Evolutionary conservation across 2,329 filamentous ascomycete genomes (phyloP).

Genomic region (Xylaria sp.): DNA sequence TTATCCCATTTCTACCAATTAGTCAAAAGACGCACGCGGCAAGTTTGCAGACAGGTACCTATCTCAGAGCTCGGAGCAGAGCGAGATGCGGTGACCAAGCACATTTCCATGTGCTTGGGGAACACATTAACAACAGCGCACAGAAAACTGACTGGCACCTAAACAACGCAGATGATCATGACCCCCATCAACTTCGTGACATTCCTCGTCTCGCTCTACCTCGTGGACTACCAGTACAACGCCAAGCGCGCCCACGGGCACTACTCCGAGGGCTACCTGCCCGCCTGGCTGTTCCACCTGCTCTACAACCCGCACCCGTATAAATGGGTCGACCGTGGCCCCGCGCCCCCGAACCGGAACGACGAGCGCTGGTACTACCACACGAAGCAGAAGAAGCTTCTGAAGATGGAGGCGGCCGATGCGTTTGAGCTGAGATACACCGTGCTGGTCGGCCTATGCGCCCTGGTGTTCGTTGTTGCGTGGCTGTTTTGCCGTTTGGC

Average conservation of each 20-base stretch:
- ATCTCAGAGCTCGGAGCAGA: too few relatives aligned
- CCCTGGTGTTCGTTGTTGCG: constrained; percentile 36
- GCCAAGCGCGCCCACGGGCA: constrained; percentile 48
- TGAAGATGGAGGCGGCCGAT: constrained; percentile 64
- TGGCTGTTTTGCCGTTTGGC: constrained; percentile 36
- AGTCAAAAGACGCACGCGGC: too few relatives aligned
- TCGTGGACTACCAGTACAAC: constrained; percentile 63
- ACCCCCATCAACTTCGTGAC: constrained; percentile 66
- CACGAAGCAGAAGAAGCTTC: constrained; percentile 61
- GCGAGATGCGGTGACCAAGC: too few relatives aligned
- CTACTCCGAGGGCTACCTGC: constrained; percentile 33
- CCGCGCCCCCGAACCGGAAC: constrained; percentile 21
- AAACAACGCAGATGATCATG: constrained; percentile 49
- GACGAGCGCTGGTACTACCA: constrained; percentile 51
- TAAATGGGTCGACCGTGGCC: constrained; percentile 34
- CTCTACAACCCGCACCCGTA: constrained; percentile 47
- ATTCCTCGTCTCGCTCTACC: constrained; percentile 66
- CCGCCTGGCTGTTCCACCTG: constrained; percentile 45
- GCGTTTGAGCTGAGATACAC: constrained; percentile 62
- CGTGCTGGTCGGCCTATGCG: constrained; percentile 54
- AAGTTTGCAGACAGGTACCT: too few relatives aligned
- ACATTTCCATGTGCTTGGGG: too few relatives aligned
- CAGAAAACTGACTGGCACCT: too few relatives aligned
- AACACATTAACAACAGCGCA: constrained; percentile 2
- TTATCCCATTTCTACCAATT: not conserved